phyloP scores from a whole-genome alignment of 495 filamentous ascomycete genomes.

The Annulohypoxylon stygium region DNA sequence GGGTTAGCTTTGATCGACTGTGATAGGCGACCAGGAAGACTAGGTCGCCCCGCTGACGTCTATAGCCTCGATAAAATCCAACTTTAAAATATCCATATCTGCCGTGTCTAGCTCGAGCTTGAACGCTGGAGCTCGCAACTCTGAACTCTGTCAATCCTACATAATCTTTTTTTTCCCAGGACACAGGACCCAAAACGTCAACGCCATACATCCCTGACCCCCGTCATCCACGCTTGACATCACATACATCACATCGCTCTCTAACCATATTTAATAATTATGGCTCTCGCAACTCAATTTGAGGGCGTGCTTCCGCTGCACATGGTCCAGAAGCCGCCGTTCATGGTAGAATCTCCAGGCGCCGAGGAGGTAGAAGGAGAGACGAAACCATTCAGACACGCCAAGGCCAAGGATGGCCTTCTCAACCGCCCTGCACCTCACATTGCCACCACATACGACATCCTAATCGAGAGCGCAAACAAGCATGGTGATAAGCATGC shows the following conservation, averaged over 20 bases:
- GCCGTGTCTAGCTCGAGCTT: slow-evolving; percentile 23
- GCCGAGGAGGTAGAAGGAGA: slow-evolving; percentile 67
- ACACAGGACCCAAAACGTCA: slow-evolving; percentile 1
- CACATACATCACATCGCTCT: slow-evolving; percentile 1
- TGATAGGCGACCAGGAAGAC: slow-evolving; percentile 1
- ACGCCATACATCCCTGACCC: slow-evolving; percentile 30
- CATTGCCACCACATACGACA: slow-evolving; percentile 70
- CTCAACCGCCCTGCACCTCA: slow-evolving; percentile 62
- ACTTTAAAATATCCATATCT: slow-evolving; percentile 23
- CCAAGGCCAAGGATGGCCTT: slow-evolving; percentile 66
- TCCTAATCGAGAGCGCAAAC: slow-evolving; percentile 65
- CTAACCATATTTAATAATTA: slow-evolving; percentile 29
- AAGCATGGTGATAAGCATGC: slow-evolving; percentile 69
- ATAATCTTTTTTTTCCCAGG: neutral
- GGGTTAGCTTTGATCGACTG: neutral
- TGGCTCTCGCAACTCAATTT: slow-evolving; percentile 51
- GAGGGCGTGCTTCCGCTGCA: slow-evolving; percentile 56
- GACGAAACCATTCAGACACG: slow-evolving; percentile 72
- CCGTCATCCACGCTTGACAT: slow-evolving; percentile 1
- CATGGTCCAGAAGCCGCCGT: slow-evolving; percentile 65
- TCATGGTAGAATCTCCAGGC: slow-evolving; percentile 67
- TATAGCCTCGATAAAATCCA: slow-evolving; percentile 19
- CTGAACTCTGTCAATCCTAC: neutral
- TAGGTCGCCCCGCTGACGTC: slow-evolving; percentile 47
- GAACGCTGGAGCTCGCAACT: slow-evolving; percentile 1